A percentile compares a stretch with the other conserved stretches of the same genome.
phyloP scores from a whole-genome alignment of 345 rosid species.

The Eucalyptus sp. region DNA sequence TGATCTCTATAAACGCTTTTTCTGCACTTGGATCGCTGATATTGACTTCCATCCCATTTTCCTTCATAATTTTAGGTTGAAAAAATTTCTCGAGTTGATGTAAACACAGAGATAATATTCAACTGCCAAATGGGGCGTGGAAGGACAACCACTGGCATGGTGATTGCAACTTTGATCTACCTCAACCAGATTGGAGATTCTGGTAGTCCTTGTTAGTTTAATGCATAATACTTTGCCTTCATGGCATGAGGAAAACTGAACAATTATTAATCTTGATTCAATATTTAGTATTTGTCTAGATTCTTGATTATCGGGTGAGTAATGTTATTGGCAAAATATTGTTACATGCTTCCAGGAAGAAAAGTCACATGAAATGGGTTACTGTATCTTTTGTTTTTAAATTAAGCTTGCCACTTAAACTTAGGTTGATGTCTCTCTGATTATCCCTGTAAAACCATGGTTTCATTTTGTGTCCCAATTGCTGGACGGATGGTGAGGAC shows the following conservation, averaged over 20 bases:
- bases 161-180: conserved; percentile 85
- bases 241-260: neutral
- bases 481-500: neutral
- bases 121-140: conserved; percentile 99
- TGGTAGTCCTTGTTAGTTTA: conserved; percentile 36
- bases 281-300: neutral
- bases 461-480: neutral
- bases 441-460: neutral
- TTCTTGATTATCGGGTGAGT: neutral
- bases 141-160: conserved; percentile 98
- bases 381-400: neutral
- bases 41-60: neutral
- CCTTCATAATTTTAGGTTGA: conserved; percentile 43
- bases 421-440: neutral
- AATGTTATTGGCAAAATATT: neutral
- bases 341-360: neutral
- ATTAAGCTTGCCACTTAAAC: neutral
- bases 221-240: neutral
- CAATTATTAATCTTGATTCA: neutral
- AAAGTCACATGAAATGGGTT: neutral
- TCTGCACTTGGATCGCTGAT: neutral
- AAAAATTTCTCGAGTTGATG: conserved; percentile 70
- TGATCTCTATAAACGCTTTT: neutral
- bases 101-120: conserved; percentile 65
- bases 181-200: conserved; percentile 85